Conservation (phyloP, 257 asterid species). For the Perilla frutescens region DNA sequence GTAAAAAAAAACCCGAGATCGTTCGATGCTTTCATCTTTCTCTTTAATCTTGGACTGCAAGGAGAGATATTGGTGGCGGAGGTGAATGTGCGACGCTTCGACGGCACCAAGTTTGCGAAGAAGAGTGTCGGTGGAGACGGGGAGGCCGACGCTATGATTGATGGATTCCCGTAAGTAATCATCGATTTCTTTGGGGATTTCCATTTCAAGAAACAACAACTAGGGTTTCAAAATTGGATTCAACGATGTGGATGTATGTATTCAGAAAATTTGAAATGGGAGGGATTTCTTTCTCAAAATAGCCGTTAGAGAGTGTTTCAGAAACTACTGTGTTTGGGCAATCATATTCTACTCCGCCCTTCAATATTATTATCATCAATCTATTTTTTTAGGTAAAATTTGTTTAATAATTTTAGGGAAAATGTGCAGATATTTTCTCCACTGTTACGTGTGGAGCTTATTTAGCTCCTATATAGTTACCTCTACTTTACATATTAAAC, state of each 20-base stretch:
- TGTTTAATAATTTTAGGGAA: too few species aligned
- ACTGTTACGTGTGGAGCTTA: too few species aligned
- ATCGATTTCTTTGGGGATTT: slow-evolving; percentile 72
- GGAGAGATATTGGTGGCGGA: slow-evolving; percentile 56
- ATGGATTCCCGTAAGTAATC: slow-evolving; percentile 83
- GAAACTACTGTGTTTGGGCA: not conserved
- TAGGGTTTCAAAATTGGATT: slow-evolving; percentile 22
- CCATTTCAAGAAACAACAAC: slow-evolving; percentile 50
- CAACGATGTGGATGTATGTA: not conserved
- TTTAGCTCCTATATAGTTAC: too few species aligned
- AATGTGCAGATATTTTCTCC: too few species aligned
- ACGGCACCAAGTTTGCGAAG: slow-evolving; percentile 70
- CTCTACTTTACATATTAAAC: too few species aligned
- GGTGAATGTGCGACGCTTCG: slow-evolving; percentile 56
- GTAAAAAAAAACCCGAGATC: slow-evolving; percentile 64
- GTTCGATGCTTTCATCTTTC: slow-evolving; percentile 68
- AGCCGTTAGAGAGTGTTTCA: slow-evolving; percentile 33
- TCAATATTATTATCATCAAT: too few species aligned
- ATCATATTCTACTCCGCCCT: not conserved
- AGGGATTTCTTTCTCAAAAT: slow-evolving; percentile 13
- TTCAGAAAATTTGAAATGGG: slow-evolving; percentile 30
- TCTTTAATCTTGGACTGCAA: slow-evolving; percentile 74
- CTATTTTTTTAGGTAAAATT: too few species aligned
- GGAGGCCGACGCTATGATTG: slow-evolving; percentile 72
- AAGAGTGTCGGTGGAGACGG: slow-evolving; percentile 64